Percentiles rank a stretch among this genome's conserved stretches.
Evolutionary conservation across 495 filamentous ascomycete genomes (phyloP).

Genomic region (Hypoxylon cercidicola): DNA sequence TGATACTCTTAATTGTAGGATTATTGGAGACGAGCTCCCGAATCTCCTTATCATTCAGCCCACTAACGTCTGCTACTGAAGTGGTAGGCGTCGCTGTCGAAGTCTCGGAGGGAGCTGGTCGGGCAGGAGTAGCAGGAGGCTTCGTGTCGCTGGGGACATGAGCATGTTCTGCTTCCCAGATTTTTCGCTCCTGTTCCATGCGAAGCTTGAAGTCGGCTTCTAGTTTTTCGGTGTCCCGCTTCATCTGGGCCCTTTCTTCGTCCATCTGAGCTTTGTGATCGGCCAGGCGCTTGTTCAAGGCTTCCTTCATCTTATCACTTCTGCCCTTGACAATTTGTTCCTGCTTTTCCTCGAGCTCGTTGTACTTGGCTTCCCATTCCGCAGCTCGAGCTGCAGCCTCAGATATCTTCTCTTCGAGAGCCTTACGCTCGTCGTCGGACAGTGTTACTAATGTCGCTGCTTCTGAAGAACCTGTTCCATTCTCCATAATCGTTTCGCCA

Average conservation of each 20-base stretch:
- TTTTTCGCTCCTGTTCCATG: slow-evolving; percentile 71
- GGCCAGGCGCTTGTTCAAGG: slow-evolving; percentile 73
- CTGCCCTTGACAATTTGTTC: slow-evolving; percentile 69
- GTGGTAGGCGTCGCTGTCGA: slow-evolving; percentile 47
- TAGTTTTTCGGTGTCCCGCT: slow-evolving; percentile 64
- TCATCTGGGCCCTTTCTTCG: slow-evolving; percentile 52
- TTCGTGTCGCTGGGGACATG: slow-evolving; percentile 41
- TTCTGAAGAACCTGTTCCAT: slow-evolving; percentile 45
- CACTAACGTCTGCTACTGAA: slow-evolving; percentile 49
- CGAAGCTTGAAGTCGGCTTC: slow-evolving; percentile 72
- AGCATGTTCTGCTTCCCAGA: slow-evolving; percentile 60
- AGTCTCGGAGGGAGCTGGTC: slow-evolving; percentile 38
- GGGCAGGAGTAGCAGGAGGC: slow-evolving; percentile 46
- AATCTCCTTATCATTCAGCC: slow-evolving; percentile 69
- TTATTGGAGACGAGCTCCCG: slow-evolving; percentile 73
- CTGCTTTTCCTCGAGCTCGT: slow-evolving; percentile 63
- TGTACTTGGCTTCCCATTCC: slow-evolving; percentile 66
- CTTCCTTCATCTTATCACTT: slow-evolving; percentile 76
- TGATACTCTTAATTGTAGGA: slow-evolving; percentile 69
- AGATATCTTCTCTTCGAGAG: slow-evolving; percentile 59
- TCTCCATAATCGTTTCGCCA: slow-evolving; percentile 50
- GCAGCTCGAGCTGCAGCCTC: slow-evolving; percentile 58
- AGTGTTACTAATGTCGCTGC: slow-evolving; percentile 42
- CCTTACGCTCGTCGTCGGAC: slow-evolving; percentile 63
- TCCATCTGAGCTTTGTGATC: slow-evolving; percentile 67